Conservation (phyloP, 2,329 filamentous ascomycete species). For the Verticillium klebahnii region DNA sequence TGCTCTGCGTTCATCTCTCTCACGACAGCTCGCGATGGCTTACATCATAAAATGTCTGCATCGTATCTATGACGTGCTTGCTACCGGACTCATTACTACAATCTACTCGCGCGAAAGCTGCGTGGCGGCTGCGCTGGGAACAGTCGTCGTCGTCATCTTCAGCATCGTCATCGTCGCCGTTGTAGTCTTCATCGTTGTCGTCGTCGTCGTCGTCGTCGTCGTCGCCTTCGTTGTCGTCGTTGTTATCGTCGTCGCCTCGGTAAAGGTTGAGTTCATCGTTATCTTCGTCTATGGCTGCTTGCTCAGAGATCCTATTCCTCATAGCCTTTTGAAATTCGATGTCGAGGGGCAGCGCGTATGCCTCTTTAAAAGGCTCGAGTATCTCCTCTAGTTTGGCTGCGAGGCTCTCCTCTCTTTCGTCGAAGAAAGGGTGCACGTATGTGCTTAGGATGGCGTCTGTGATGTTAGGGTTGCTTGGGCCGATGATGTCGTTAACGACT, state of each 20-base stretch:
- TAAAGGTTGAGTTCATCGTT: too few relatives aligned
- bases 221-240: too few relatives aligned
- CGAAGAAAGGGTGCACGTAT: slow-evolving; percentile 25
- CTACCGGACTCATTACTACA: slow-evolving; percentile 26
- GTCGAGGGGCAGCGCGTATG: slow-evolving; percentile 27
- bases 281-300: slow-evolving; percentile 2
- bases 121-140: too few relatives aligned
- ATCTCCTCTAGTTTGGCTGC: slow-evolving; percentile 33
- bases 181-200: too few relatives aligned
- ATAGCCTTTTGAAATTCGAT: slow-evolving; percentile 20
- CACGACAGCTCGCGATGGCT: neutral
- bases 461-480: slow-evolving; percentile 10
- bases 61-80: slow-evolving; percentile 36
- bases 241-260: too few relatives aligned
- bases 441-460: slow-evolving; percentile 17
- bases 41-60: slow-evolving; percentile 40
- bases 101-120: neutral
- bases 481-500: slow-evolving; percentile 18
- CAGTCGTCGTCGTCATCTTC: too few relatives aligned
- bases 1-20: too few relatives aligned
- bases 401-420: slow-evolving; percentile 22
- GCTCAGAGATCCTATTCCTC: slow-evolving; percentile 1
- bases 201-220: too few relatives aligned
- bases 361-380: slow-evolving; percentile 28
- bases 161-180: too few relatives aligned